A percentile compares a stretch with the other conserved stretches of the same genome.
Conservation (phyloP, 805 yeast species). For the Ogataea siamensis region DNA sequence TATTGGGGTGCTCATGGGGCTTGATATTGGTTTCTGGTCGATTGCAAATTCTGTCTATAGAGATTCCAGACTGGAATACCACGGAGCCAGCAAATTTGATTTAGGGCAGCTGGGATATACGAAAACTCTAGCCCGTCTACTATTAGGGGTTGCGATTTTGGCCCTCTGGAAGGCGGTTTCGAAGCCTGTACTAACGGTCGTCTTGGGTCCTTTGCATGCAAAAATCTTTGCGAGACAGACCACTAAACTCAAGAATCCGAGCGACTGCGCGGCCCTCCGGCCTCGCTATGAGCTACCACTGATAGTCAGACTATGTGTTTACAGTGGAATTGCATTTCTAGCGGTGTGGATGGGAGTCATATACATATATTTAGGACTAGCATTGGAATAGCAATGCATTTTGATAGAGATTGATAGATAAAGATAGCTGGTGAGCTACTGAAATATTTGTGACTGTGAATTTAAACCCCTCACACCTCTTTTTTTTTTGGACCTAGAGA, state of each 20-base stretch:
- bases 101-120: conserved; percentile 42
- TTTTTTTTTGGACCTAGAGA: background rate
- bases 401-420: conserved; percentile 1
- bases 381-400: conserved; percentile 2
- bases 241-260: conserved; percentile 8
- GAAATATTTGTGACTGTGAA: conserved; percentile 19
- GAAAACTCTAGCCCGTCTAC: conserved; percentile 45
- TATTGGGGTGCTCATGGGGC: conserved; percentile 80
- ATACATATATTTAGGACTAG: conserved; percentile 21
- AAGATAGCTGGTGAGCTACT: background rate
- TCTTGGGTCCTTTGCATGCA: conserved; percentile 58
- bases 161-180: conserved; percentile 71
- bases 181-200: conserved; percentile 59
- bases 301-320: conserved; percentile 71
- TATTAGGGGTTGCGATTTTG: conserved; percentile 61
- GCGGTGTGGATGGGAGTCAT: conserved; percentile 37
- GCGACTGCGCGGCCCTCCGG: conserved; percentile 47
- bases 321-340: conserved; percentile 71
- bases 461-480: conserved; percentile 16
- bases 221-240: conserved; percentile 7
- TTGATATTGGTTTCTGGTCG: conserved; percentile 61
- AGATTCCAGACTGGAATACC: conserved; percentile 9
- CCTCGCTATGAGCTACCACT: conserved; percentile 74
- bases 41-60: conserved; percentile 26
- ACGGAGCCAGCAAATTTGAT: conserved; percentile 41